Percentiles rank a stretch among this genome's conserved stretches.
Evolutionary conservation across 1,284 basidiomycete species (phyloP).

Genomic region (Marasmius fiardii): DNA sequence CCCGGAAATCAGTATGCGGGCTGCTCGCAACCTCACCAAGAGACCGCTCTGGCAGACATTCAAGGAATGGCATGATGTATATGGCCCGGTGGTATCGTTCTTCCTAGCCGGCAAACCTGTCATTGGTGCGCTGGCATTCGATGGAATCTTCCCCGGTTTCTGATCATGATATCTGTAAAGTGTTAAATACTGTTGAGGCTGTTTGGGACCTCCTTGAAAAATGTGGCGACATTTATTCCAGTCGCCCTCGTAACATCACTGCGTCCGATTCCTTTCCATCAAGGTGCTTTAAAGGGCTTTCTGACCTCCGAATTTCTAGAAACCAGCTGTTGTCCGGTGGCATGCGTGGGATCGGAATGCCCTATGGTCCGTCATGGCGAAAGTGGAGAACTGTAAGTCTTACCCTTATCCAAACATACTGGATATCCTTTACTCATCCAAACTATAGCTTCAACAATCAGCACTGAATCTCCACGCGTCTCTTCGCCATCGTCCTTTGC

Average conservation of each 20-base stretch:
- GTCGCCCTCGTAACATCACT: constrained; percentile 30
- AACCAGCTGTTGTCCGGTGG: constrained; percentile 26
- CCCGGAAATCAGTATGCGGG: not conserved
- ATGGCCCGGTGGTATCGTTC: constrained; percentile 20
- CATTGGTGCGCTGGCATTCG: constrained; percentile 15
- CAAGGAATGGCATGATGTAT: not conserved
- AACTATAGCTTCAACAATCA: constrained; percentile 24
- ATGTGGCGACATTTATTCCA: constrained; percentile 33
- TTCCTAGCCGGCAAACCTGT: constrained; percentile 19
- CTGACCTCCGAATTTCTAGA: constrained; percentile 8
- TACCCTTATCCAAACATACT: not conserved
- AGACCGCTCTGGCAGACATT: not conserved
- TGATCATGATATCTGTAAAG: constrained; percentile 13
- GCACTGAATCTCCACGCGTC: constrained; percentile 24
- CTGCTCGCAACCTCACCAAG: no score
- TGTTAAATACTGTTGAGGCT: constrained; percentile 25
- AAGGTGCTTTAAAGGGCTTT: not conserved
- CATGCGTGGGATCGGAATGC: constrained; percentile 28
- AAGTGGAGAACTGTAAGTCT: constrained; percentile 28
- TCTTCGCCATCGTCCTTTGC: constrained; percentile 21
- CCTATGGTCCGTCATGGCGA: constrained; percentile 26
- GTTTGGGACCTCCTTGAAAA: constrained; percentile 34
- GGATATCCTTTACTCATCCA: not conserved
- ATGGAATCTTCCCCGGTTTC: not conserved
- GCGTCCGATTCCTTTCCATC: constrained; percentile 21